A percentile compares a stretch with the other conserved stretches of the same genome.
These are phyloP conservation scores for Balakata baccata DNA, from an alignment of 345 rosid genomes.

Conservation along the genomic window DNA sequence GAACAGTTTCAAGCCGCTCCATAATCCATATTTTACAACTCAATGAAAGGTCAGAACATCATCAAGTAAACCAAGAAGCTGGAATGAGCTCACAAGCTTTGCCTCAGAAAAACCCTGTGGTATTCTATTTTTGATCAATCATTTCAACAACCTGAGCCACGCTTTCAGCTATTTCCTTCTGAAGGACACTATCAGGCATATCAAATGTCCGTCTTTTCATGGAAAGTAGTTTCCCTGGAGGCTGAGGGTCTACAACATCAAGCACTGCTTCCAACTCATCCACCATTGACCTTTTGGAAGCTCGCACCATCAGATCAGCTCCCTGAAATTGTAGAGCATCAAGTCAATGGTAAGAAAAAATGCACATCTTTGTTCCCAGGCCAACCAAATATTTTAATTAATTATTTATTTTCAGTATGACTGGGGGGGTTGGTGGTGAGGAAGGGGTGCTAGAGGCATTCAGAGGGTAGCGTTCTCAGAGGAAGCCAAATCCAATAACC, in stretches of 20 bases:
- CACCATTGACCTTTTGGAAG: conserved; percentile 76
- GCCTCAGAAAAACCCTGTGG: conserved; percentile 27
- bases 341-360: background rate
- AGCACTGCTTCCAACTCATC: conserved; percentile 93
- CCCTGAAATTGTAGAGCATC: conserved; percentile 43
- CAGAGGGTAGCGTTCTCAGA: background rate
- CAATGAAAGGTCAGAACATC: background rate
- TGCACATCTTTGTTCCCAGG: background rate
- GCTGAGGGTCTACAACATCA: conserved; percentile 86
- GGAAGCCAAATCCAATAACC: background rate
- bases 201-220: conserved; percentile 82
- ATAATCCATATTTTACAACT: conserved; percentile 10
- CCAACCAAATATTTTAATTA: background rate
- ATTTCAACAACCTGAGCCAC: conserved; percentile 81
- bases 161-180: conserved; percentile 71
- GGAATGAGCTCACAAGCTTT: conserved; percentile 13
- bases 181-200: conserved; percentile 69
- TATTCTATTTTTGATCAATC: conserved; percentile 55
- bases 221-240: conserved; percentile 58
- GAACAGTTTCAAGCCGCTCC: background rate
- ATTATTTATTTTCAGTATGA: background rate
- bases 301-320: conserved; percentile 73
- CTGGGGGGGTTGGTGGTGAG: background rate
- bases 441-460: background rate
- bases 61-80: background rate